Evolutionary conservation across 192 early-diverging fungal species (phyloP).

Genomic region (Lobulomyces angularis): DNA sequence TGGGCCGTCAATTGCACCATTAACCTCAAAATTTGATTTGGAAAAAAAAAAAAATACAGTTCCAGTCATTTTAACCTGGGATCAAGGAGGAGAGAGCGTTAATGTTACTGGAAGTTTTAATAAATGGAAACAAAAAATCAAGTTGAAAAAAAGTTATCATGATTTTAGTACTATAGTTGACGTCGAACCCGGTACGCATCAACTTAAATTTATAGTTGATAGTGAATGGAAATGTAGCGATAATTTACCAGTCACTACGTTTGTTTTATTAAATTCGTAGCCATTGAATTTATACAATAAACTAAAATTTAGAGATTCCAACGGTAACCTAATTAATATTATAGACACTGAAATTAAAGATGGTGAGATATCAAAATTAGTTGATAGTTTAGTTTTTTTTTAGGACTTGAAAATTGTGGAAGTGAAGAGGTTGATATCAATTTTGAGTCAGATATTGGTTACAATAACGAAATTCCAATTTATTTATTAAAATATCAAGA

Average conservation of each 20-base stretch:
- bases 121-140: constrained; percentile 90
- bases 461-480: no score
- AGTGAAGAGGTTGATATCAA: no score
- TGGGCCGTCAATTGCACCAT: no score
- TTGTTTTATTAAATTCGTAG: no score
- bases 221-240: constrained; percentile 95
- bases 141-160: constrained; percentile 37
- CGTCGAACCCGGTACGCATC: constrained; percentile 86
- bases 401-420: no score
- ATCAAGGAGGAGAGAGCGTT: constrained; percentile 67
- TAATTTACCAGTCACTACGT: constrained; percentile 73
- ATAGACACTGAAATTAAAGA: constrained; percentile 69
- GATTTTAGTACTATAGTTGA: constrained; percentile 76
- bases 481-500: no score
- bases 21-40: no score
- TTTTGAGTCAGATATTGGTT: no score
- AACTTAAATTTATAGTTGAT: constrained; percentile 96
- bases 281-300: no score
- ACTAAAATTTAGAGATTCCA: no score
- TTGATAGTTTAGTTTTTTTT: no score
- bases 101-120: constrained; percentile 95
- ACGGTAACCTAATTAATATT: constrained; percentile 94
- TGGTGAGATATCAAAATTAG: no score
- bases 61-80: constrained; percentile 85
- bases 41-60: constrained; percentile 29